These are phyloP conservation scores for Neurospora sp. DNA, from an alignment of 495 filamentous ascomycete species.

Conservation along the genomic window DNA sequence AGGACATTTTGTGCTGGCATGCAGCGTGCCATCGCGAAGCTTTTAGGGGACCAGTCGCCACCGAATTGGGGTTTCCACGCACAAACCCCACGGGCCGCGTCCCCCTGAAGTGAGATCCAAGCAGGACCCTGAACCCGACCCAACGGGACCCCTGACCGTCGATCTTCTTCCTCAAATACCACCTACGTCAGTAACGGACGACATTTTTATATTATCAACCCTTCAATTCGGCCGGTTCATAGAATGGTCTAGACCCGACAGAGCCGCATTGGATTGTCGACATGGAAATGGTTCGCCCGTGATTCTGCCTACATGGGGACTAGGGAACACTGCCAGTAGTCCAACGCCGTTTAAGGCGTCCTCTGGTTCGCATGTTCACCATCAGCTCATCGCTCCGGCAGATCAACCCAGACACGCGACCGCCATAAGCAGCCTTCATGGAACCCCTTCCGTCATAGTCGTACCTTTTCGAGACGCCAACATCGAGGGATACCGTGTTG, in stretches of 20 bases:
- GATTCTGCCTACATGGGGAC: background rate
- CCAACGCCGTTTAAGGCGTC: background rate
- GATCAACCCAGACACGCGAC: background rate
- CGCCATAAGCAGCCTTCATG: background rate
- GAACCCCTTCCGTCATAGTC: background rate
- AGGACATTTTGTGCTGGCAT: background rate
- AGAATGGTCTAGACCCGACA: background rate
- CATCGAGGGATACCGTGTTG: background rate
- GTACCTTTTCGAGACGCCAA: background rate
- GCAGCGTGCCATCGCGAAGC: background rate
- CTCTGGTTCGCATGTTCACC: background rate
- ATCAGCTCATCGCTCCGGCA: background rate
- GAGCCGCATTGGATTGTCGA: background rate
- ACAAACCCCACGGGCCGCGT: background rate
- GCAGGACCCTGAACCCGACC: background rate
- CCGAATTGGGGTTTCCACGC: background rate
- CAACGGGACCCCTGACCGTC: background rate
- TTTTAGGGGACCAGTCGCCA: background rate
- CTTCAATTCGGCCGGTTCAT: background rate
- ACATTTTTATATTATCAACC: background rate
- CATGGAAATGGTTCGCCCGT: background rate
- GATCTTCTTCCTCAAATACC: background rate
- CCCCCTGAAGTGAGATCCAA: background rate
- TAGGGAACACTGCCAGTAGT: background rate
- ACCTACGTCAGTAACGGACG: background rate